These are phyloP conservation scores for Arachnomyces sp. DNA, from an alignment of 2,329 filamentous ascomycete species.

Conservation along the genomic window DNA sequence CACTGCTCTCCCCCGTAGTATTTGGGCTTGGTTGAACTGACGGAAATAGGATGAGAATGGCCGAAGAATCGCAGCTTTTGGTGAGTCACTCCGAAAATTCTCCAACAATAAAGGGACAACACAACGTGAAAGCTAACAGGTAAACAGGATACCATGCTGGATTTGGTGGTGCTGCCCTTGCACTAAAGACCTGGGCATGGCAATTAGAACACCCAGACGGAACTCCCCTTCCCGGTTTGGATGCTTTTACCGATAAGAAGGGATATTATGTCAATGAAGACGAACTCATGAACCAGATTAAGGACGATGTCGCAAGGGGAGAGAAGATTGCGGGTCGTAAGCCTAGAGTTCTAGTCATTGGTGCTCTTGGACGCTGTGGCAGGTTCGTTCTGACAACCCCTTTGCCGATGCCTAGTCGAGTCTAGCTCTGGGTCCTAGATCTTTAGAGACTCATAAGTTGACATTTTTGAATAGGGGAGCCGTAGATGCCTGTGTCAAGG, in stretches of 20 bases:
- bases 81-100: no score
- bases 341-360: slow-evolving; percentile 75
- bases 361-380: slow-evolving; percentile 45
- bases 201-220: slow-evolving; percentile 63
- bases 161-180: slow-evolving; percentile 62
- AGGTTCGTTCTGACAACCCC: slow-evolving; percentile 4
- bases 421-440: slow-evolving; percentile 10
- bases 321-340: slow-evolving; percentile 57
- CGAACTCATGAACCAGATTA: slow-evolving; percentile 64
- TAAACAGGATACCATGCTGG: slow-evolving; percentile 59
- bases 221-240: slow-evolving; percentile 55
- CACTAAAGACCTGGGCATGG: slow-evolving; percentile 73
- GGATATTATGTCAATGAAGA: slow-evolving; percentile 55
- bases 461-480: slow-evolving; percentile 58
- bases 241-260: slow-evolving; percentile 42
- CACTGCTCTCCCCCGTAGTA: no score
- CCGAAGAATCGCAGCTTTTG: slow-evolving; percentile 14
- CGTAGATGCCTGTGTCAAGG: slow-evolving; percentile 67
- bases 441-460: neutral
- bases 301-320: slow-evolving; percentile 59
- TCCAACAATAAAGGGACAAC: neutral
- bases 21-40: no score
- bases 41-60: slow-evolving; percentile 12
- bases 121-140: neutral
- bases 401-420: neutral